Conservation (phyloP, 495 filamentous ascomycete species). For the Choiromyces venosus region DNA sequence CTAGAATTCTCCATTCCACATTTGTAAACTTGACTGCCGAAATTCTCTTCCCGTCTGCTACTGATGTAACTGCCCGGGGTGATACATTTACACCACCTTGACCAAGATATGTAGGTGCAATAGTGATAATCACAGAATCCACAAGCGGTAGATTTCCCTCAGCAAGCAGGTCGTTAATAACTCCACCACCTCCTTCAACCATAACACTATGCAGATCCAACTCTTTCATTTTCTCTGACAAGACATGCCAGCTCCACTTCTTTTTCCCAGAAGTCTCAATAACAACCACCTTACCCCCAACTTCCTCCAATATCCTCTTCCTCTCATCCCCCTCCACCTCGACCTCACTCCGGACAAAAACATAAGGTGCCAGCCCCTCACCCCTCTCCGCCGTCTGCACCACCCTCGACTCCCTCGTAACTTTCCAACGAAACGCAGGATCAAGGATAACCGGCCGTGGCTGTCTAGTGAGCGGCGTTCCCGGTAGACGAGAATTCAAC, state of each 20-base stretch:
- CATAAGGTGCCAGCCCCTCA: constrained; percentile 65
- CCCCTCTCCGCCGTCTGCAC: constrained; percentile 59
- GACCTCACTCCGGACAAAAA: constrained; percentile 51
- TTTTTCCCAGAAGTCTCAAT: constrained; percentile 18
- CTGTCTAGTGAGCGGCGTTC: constrained; percentile 54
- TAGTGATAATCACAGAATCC: constrained; percentile 69
- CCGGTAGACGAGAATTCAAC: constrained; percentile 68
- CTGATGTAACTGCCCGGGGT: constrained; percentile 50
- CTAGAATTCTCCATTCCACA: constrained; percentile 67
- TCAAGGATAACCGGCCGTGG: constrained; percentile 77
- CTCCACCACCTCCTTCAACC: constrained; percentile 76
- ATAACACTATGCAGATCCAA: constrained; percentile 72
- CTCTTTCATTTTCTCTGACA: constrained; percentile 6
- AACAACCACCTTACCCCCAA: constrained; percentile 46
- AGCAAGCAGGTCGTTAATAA: constrained; percentile 69
- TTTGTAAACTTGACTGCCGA: constrained; percentile 58
- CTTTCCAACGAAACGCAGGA: constrained; percentile 62
- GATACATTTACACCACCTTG: constrained; percentile 67
- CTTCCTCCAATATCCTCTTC: constrained; percentile 38
- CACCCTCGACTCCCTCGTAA: constrained; percentile 56
- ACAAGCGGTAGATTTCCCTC: constrained; percentile 59
- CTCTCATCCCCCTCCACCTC: constrained; percentile 33
- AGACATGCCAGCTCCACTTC: not conserved
- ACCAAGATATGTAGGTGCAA: constrained; percentile 80
- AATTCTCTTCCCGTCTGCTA: constrained; percentile 50